A percentile compares a stretch with the other conserved stretches of the same genome.
These are phyloP conservation scores for Microsporum ferrugineum DNA, from an alignment of 2,329 filamentous ascomycete species.

Conservation along the genomic window DNA sequence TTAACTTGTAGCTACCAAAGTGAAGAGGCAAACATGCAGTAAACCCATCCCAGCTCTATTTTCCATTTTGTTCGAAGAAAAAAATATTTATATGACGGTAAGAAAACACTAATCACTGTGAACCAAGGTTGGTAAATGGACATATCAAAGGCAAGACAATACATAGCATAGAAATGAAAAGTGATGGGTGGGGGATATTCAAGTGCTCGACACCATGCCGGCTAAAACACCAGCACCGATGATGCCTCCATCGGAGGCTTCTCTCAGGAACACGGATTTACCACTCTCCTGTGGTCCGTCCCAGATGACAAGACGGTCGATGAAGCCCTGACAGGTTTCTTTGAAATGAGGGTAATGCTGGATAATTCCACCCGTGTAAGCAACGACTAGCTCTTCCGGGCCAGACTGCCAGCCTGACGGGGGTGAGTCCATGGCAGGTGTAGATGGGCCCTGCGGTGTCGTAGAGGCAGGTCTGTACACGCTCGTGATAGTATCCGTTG, in stretches of 20 bases:
- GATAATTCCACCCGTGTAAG: constrained; percentile 66
- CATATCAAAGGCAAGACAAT: background rate
- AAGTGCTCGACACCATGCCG: constrained; percentile 24
- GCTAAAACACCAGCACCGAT: constrained; percentile 41
- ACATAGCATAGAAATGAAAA: background rate
- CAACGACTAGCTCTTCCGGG: constrained; percentile 56
- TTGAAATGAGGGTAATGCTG: constrained; percentile 60
- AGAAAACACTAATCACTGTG: background rate
- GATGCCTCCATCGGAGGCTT: constrained; percentile 40
- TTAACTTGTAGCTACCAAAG: background rate
- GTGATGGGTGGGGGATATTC: background rate
- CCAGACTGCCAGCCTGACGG: constrained; percentile 31
- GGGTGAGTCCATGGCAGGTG: constrained; percentile 20
- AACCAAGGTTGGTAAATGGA: background rate
- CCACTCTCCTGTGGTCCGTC: constrained; percentile 28
- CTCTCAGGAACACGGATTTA: constrained; percentile 37
- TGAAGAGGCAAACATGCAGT: background rate
- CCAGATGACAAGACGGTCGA: constrained; percentile 41
- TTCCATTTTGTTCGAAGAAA: background rate
- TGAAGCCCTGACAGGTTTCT: constrained; percentile 52
- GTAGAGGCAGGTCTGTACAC: constrained; percentile 8
- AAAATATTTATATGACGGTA: background rate
- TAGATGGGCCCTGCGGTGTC: background rate
- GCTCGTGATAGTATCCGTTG: constrained; percentile 18
- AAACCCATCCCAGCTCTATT: background rate